Percentiles rank a stretch among this genome's conserved stretches.
Conservation (phyloP, 169 alveolate genomes). For the Plasmodium adleri region DNA sequence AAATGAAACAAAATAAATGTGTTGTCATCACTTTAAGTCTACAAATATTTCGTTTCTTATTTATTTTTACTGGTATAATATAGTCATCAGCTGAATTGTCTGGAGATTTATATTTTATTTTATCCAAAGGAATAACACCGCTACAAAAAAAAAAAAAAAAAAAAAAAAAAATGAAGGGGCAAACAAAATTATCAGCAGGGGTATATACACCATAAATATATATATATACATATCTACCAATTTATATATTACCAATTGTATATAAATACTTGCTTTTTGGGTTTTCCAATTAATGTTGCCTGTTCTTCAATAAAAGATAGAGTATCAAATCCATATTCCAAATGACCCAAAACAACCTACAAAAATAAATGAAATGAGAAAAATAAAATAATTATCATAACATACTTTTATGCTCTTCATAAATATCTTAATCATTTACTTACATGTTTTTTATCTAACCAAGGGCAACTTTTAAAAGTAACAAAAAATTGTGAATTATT, state of each 20-base stretch:
- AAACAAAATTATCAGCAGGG: background rate
- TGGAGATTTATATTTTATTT: slow-evolving; percentile 43
- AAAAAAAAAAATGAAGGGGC: background rate
- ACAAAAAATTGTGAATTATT: slow-evolving; percentile 94
- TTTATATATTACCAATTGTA: slow-evolving; percentile 82
- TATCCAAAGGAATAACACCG: slow-evolving; percentile 66
- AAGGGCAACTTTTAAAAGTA: slow-evolving; percentile 94
- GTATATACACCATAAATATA: slow-evolving; percentile 7
- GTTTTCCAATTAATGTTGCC: slow-evolving; percentile 86
- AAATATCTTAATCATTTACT: background rate
- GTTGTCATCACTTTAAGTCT: background rate
- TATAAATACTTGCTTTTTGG: slow-evolving; percentile 85
- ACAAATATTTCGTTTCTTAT: background rate
- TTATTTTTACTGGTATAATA: slow-evolving; percentile 59
- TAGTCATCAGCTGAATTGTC: slow-evolving; percentile 53
- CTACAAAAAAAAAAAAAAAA: slow-evolving; percentile 9
- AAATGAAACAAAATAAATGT: background rate
- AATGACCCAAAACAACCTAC: slow-evolving; percentile 90
- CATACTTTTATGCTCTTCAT: background rate
- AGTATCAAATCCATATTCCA: slow-evolving; percentile 87
- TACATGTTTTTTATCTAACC: slow-evolving; percentile 94
- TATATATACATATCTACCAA: background rate
- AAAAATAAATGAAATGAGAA: background rate
- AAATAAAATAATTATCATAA: slow-evolving; percentile 2
- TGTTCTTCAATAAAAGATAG: slow-evolving; percentile 84